phyloP scores from a whole-genome alignment of 2,329 filamentous ascomycete genomes.

The Colletotrichum lini region DNA sequence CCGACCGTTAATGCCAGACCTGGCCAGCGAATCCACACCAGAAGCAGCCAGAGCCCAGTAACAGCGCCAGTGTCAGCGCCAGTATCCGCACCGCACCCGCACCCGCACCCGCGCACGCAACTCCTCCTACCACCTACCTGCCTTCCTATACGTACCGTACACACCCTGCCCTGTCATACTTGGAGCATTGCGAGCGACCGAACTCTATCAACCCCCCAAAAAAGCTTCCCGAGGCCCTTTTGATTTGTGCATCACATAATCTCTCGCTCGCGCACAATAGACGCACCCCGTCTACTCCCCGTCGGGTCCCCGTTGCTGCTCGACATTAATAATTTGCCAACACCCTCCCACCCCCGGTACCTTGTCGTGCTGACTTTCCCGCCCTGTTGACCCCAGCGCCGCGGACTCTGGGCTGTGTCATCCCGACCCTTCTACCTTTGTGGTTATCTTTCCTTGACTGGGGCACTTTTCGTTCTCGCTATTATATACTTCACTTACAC shows the following conservation, averaged over 20 bases:
- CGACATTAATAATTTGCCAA: conserved; percentile 43
- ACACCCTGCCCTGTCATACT: conserved; percentile 16
- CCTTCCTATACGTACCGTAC: conserved; percentile 6
- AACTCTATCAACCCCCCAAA: conserved; percentile 34
- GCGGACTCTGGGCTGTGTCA: conserved; percentile 41
- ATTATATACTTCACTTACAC: conserved; percentile 41
- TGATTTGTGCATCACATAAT: conserved; percentile 34
- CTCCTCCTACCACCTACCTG: conserved; percentile 8
- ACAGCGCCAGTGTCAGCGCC: conserved; percentile 5
- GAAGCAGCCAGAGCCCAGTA: conserved; percentile 25
- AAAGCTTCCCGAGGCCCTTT: conserved; percentile 40
- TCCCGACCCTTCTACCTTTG: conserved; percentile 37
- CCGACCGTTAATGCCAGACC: conserved; percentile 49
- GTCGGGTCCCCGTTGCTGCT: conserved; percentile 20
- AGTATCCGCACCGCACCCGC: neutral
- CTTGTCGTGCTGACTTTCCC: conserved; percentile 38
- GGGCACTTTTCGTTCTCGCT: conserved; percentile 34
- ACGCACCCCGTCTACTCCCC: conserved; percentile 38
- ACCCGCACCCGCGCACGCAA: conserved; percentile 11
- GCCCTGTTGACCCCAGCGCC: conserved; percentile 30
- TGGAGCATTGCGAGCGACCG: conserved; percentile 38
- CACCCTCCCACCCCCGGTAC: conserved; percentile 34
- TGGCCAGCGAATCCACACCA: conserved; percentile 16
- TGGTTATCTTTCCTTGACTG: conserved; percentile 31
- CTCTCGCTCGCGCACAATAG: conserved; percentile 41